Conservation (phyloP, 1,284 basidiomycete species). For the Trichosporon asahii region DNA sequence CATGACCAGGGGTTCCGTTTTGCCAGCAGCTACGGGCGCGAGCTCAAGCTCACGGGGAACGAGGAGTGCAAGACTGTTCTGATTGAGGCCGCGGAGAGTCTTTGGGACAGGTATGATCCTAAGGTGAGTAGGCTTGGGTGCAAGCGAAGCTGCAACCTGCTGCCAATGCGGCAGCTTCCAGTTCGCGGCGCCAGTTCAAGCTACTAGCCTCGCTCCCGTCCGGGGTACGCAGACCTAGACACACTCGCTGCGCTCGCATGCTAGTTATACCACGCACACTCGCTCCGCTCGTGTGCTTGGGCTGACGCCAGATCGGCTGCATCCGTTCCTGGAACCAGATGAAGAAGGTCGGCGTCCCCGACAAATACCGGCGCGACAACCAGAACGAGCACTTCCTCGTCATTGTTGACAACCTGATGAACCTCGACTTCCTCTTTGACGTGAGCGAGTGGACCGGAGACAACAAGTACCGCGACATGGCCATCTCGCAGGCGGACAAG, state of each 20-base stretch:
- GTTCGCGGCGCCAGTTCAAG: too few species aligned
- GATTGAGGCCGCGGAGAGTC: constrained; percentile 38
- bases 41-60: constrained; percentile 32
- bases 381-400: constrained; percentile 41
- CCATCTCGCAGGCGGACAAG: constrained; percentile 38
- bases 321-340: constrained; percentile 42
- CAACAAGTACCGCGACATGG: constrained; percentile 34
- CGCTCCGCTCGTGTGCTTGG: background rate
- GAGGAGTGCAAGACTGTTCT: constrained; percentile 34
- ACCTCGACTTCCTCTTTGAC: constrained; percentile 43
- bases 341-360: constrained; percentile 19
- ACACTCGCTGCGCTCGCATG: too few species aligned
- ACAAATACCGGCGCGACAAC: constrained; percentile 33
- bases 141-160: too few species aligned
- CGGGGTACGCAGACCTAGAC: too few species aligned
- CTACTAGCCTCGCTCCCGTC: too few species aligned
- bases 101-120: constrained; percentile 37
- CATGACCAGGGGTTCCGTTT: constrained; percentile 48
- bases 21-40: constrained; percentile 42
- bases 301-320: constrained; percentile 30
- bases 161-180: too few species aligned
- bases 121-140: constrained; percentile 15
- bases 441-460: constrained; percentile 38
- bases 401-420: constrained; percentile 51
- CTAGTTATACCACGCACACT: too few species aligned